Evolutionary conservation across 805 yeast species (phyloP), one percentile per base, ranked within the genome.

Genomic region (Candida easanensis): DNA sequence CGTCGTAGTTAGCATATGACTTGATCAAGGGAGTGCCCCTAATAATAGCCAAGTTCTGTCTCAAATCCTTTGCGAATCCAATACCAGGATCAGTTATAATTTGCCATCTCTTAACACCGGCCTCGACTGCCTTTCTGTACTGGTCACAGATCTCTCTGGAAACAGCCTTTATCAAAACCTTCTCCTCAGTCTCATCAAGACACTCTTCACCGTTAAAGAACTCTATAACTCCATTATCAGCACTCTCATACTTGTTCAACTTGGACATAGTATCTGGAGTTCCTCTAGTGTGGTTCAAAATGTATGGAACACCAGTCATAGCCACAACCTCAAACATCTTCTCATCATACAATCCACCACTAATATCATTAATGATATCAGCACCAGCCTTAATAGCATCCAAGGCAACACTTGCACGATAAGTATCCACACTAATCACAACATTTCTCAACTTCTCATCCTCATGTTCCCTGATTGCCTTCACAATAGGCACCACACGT

Each of bases 31-130:
- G 76, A 46, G 71, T 51, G 16, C 77, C 70, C 47, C 79, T 74
- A 22, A 93, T 71, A 1, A 88, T 54, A 18, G 73, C 72, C 25
- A 90, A 51, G 61, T 90, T 91, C 57, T 90, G 96, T 7, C 60
- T 51, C n/a, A 74, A 54, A 41, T 73, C 74, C 61, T 93, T 93
- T n/a, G 98, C 97, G 64, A 93, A 93, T 2, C 99, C 99, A 33
- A 93, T 65, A 2, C 99, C 99, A 0, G 99, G 99, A 60, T 93
- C 99, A 4, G 89, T 57, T 15, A 93, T 79, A 3, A 93, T 68
- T 64, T 93, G 98, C 96, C 97, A 93, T 62, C 91, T 80, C 45
- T 73, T 70, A 1, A 91, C 79, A 4, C 96, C 96, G 0, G 62
- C 66, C 1, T 52, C 54, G 34, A 76, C 64, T 11, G 96, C 95